A percentile compares a stretch with the other conserved stretches of the same genome.
Evolutionary conservation across 2,329 filamentous ascomycete species (phyloP).

Genomic region (Aspergillus viridinutans): DNA sequence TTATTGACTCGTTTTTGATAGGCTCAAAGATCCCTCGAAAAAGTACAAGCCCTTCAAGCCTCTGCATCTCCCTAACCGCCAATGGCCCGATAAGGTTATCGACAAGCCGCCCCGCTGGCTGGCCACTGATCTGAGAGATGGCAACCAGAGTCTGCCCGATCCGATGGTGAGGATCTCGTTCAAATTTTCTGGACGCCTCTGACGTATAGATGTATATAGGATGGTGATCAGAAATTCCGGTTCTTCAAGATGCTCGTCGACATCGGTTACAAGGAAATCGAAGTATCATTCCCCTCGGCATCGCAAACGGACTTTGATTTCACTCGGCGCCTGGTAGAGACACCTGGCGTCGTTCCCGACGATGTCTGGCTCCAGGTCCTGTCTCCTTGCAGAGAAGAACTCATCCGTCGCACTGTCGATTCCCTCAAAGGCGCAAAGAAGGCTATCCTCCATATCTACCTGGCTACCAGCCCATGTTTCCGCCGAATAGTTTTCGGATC

Average conservation of each 20-base stretch:
- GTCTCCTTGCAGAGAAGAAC: constrained; percentile 83
- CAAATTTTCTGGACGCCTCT: not conserved
- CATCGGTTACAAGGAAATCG: constrained; percentile 95
- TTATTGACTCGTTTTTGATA: constrained; percentile 17
- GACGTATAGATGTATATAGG: constrained; percentile 48
- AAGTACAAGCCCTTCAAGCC: constrained; percentile 47
- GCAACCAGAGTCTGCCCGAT: constrained; percentile 88
- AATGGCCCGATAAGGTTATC: constrained; percentile 79
- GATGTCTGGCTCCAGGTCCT: constrained; percentile 92
- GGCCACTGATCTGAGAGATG: constrained; percentile 82
- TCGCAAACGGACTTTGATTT: constrained; percentile 97
- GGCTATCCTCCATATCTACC: constrained; percentile 90
- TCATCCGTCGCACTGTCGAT: constrained; percentile 85
- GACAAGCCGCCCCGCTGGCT: constrained; percentile 88
- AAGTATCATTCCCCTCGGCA: constrained; percentile 91
- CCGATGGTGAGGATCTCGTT: constrained; percentile 66
- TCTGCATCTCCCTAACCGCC: constrained; percentile 47
- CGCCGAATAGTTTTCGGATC: constrained; percentile 85
- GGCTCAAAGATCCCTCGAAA: constrained; percentile 48
- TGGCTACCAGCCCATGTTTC: constrained; percentile 95
- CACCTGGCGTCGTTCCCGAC: constrained; percentile 75
- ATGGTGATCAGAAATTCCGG: constrained; percentile 87
- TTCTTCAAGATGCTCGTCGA: constrained; percentile 94
- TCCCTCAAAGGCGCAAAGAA: constrained; percentile 86
- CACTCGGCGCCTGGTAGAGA: constrained; percentile 79